Evolutionary conservation across 2,329 filamentous ascomycete species (phyloP), one percentile per base, ranked within the genome.

Genomic region (Aulographum hederae): DNA sequence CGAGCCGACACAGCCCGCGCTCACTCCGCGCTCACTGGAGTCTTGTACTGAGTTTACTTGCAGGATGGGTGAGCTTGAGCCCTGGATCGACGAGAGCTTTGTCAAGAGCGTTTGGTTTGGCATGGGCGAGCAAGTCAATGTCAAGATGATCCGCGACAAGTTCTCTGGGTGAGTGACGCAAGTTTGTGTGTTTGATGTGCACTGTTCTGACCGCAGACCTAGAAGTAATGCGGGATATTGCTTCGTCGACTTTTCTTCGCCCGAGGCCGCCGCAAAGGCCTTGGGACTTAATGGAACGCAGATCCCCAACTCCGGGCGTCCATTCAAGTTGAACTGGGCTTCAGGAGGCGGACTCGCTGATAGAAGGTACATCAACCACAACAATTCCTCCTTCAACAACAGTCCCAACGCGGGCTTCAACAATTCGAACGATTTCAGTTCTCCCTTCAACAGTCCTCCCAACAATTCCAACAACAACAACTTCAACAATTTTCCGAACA

Each of bases 301-400:
- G 30, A 92, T 98, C 43, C 85, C 86, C 28, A 94, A 94, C 67
- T 92, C 84, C 38, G 78, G 78, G 46, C 82, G 89, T 27, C 77
- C 82, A 30, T 98, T 98, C 70, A 95, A 95, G 68, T 73, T 98
- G 38, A 98, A 98, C 70, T 98, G 89, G 89, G 89, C 89, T 42
- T 93, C 84, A 42, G 89, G 89, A 43, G 89, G 89, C 49, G 89
- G 89, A 35, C 69, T 98, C 26, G 81, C 91, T 43, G 89, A 98
- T 56, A 78, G 89, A 54, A 79, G 81, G 79, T 81, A 62, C 51
- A 69, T 44, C 26, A 16, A 30, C 27, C 16, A 10, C 20, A 18
- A 14, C 27, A n/a, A 10, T 13, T 16, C 13, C 21, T 13, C 21
- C 10, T 25, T 25, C 21, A n/a, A n/a, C n/a, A n/a, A n/a, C n/a